Evolutionary conservation across 768 basidiomycete species (phyloP), one percentile per base, ranked within the genome.

Genomic region (Leccinum broughii): DNA sequence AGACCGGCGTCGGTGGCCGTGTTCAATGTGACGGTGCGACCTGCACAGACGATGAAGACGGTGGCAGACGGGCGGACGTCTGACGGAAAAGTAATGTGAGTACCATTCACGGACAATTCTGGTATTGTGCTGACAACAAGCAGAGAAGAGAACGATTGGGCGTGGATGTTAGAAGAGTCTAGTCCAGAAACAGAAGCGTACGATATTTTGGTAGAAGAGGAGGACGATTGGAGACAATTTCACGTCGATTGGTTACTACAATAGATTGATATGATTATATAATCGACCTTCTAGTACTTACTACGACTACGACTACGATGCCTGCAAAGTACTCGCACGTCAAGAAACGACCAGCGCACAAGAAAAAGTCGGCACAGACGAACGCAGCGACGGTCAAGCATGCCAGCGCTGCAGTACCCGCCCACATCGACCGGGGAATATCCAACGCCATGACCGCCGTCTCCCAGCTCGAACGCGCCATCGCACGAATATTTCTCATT

Each of bases 291-390:
- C 5, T 9, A n/a, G 9, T n/a, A n/a, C n/a, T n/a, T 8, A 4
- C 32, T 32, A 35, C 34, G 5, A 13, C 35, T 11, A 44, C 41
- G 1, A 44, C 28, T 28, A 28, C 28, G 28, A 89, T 89, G 87
- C 85, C 87, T 17, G 82, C 86, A 35, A 88, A 88, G 68, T 88
- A 88, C 73, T 88, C 87, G 26, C 87, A 89, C 73, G 83, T 86
- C n/a, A 88, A 87, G 77, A 88, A 87, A 69, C 75, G 85, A 51
- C 76, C 83, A 7, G 77, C 78, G 0, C 69, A 79, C 14, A 76
- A 80, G 68, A 82, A 80, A 67, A 86, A 83, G 65, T 51, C 68
- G 35, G 60, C 8, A 15, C 37, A 15, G 44, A 11, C 44, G 9
- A 22, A 13, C n/a, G 6, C 10, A 24, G 20, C 46, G 46, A 20